Base-by-base conservation (phyloP, 805 yeast species). In the Geotrichum ghanense region DNA sequence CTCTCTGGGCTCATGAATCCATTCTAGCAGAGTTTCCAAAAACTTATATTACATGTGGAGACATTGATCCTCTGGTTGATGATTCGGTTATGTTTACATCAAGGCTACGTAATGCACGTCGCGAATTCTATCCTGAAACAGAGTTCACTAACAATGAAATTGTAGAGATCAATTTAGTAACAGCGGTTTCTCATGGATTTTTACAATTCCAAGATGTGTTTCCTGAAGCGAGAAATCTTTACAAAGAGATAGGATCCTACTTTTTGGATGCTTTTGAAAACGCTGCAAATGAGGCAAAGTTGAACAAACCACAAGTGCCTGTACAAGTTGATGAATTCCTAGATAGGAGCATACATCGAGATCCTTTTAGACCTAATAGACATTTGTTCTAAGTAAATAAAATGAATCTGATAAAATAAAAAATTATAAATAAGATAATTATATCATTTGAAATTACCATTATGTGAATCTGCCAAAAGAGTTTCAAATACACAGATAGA, bases 11-110 rank as follows among this genome's bases (percentile, higher is more conserved):
- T 23, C 63, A 63, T 19, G 26, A 45, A 3, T 51, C 52, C 41
- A 45, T 58, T 19, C 48, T 58, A 16, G 57, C 54, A 3, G 44
- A 50, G 49, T 58, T 58, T 44, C 63, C 62, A 16, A 54, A 57
- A 41, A 57, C 56, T 24, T 58, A 60, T 48, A 50, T 58, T 48
- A 45, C 59, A 19, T 54, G 62, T 35, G 62, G 62, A 16, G 62
- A 58, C 41, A 62, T 57, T 14, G 62, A 58, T 52, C 62, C 62
- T 3, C 43, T 58, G 24, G 63, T 59, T 19, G 62, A 58, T 40
- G 62, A 59, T 40, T 53, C 62, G 3, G 56, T 58, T n/a, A 37
- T 59, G 12, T 59, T 58, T 42, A 60, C 59, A 2, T 57, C 60
- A 19, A 49, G 59, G 27, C 43, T 58, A 22, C 46, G 61, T 9